Evolutionary conservation across 2,329 filamentous ascomycete species (phyloP), one percentile per base, ranked within the genome.

Genomic region (Tolypocladium tropicale): DNA sequence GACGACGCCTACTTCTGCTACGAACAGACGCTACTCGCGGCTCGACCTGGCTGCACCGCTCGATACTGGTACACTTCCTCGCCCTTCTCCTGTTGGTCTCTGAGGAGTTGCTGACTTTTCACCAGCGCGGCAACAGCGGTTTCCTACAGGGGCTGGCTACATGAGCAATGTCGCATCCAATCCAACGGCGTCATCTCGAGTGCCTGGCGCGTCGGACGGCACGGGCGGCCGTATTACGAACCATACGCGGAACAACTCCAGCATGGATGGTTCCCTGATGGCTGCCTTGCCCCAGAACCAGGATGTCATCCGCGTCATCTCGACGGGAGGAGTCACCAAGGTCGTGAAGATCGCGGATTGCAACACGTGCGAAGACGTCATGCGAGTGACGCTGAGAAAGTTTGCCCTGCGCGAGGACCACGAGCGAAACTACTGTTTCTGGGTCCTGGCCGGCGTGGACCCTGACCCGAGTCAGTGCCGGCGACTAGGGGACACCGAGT

Each of bases 391-490:
- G 0, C 74, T 97, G 49, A 84, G 88, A 62, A 97, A 97, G 70
- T 89, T 96, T 60, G 85, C 86, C 43, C 80, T 96, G 33, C 89
- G 91, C 25, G 91, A 96, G 67, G 89, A 93, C 60, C 91, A 96
- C 65, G 89, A 94, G 68, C 84, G 91, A 65, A 96, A 95, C 67
- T 97, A 96, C 74, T 96, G 92, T 75, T 97, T 99, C 74, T 97
- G 94, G 78, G 87, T 96, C 1, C 78, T 97, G 57, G 86, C 90
- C 62, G 93, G 92, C 53, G 77, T 90, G 41, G 90, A 96, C 52
- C 86, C 92, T 2, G 87, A 94, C 62, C 87, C 90, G 33, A 82
- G 80, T 53, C 85, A 91, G 66, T 95, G 90, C 69, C 85, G 91
- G 58, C 85, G 89, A 53, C 78, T 97, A 41, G 86, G 86, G 36